Evolutionary conservation across 2,329 filamentous ascomycete species (phyloP).

Genomic region (Mycosphaerelloides madeirae): DNA sequence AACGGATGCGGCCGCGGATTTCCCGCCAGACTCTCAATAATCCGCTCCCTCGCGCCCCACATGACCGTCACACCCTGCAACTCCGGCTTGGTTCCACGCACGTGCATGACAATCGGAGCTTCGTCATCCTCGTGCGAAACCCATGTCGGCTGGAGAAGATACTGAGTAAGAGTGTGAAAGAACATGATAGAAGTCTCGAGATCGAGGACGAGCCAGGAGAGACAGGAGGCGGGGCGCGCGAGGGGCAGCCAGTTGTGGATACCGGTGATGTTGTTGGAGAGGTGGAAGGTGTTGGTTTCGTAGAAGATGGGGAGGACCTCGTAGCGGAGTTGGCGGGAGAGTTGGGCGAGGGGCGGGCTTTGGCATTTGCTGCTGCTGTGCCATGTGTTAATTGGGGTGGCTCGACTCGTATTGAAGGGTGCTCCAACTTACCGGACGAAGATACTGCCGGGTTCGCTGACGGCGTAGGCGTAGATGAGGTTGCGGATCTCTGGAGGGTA

Average conservation of each 20-base stretch:
- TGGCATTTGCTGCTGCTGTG: conserved; percentile 5
- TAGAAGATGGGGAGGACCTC: conserved; percentile 8
- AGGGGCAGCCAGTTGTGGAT: background rate
- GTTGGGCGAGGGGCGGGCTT: background rate
- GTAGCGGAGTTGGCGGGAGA: conserved; percentile 15
- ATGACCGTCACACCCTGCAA: background rate
- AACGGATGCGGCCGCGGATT: background rate
- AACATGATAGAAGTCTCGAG: background rate
- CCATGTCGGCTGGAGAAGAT: background rate
- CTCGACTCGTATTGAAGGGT: background rate
- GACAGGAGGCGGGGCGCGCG: conserved; percentile 12
- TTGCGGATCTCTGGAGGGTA: background rate
- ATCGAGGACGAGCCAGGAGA: conserved; percentile 1
- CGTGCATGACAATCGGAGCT: background rate
- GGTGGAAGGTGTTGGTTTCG: conserved; percentile 18
- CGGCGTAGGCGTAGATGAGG: background rate
- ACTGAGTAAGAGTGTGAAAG: background rate
- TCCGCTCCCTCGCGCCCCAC: background rate
- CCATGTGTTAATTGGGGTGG: background rate
- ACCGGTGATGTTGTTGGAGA: conserved; percentile 20
- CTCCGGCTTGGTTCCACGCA: no score
- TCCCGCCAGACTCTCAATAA: background rate
- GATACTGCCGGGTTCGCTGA: background rate
- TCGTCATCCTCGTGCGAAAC: background rate
- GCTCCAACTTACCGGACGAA: background rate